A percentile compares a stretch with the other conserved stretches of the same genome.
Evolutionary conservation across 805 yeast genomes (phyloP).

Genomic region (Lachancea mirantina): DNA sequence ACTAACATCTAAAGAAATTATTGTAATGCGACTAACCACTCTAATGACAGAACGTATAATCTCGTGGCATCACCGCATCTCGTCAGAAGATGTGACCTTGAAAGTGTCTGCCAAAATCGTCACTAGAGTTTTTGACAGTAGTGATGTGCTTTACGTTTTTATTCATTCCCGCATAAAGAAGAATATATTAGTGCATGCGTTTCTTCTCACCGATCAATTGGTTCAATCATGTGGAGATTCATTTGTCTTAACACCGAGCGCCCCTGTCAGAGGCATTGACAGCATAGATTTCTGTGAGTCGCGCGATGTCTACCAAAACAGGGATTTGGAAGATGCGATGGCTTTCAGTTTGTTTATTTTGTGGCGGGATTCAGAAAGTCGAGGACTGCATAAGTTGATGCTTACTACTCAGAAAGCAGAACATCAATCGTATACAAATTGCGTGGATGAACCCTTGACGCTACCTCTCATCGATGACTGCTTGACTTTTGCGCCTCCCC

Average conservation of each 20-base stretch:
- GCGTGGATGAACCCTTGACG: too few species aligned
- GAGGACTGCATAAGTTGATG: too few species aligned
- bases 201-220: constrained; percentile 9
- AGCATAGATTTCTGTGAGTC: constrained; percentile 1
- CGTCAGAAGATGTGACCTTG: constrained; percentile 48
- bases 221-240: constrained; percentile 17
- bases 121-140: constrained; percentile 6
- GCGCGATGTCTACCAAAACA: too few species aligned
- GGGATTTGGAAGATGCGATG: too few species aligned
- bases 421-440: too few species aligned
- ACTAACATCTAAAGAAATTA: constrained; percentile 60
- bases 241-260: constrained; percentile 13
- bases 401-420: too few species aligned
- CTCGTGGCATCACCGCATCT: constrained; percentile 68
- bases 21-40: constrained; percentile 38
- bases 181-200: constrained; percentile 18
- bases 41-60: constrained; percentile 40
- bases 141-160: constrained; percentile 11
- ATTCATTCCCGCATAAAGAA: constrained; percentile 18
- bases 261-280: constrained; percentile 10
- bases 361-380: too few species aligned
- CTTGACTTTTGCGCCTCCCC: too few species aligned
- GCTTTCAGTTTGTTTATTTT: too few species aligned
- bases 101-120: constrained; percentile 31
- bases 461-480: too few species aligned